phyloP scores from a whole-genome alignment of 306 rosid species.

The Sicyos edulis region DNA sequence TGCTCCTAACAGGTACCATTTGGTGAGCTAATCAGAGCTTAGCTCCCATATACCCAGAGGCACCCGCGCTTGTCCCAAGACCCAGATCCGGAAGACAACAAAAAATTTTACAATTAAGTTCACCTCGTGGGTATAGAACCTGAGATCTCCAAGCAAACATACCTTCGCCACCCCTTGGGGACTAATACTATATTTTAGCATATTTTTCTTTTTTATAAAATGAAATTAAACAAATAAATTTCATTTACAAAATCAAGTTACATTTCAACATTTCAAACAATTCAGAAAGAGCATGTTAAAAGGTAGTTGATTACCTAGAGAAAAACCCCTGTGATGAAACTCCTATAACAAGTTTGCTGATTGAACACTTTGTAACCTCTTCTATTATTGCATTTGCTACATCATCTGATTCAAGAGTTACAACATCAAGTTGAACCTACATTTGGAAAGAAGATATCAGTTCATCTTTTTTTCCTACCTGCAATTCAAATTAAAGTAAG shows the following conservation, averaged over 20 bases:
- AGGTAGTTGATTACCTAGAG: conserved; percentile 42
- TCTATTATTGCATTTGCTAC: conserved; percentile 59
- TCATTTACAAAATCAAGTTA: not conserved
- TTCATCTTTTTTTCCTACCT: conserved; percentile 20
- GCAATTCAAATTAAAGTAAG: conserved; percentile 24
- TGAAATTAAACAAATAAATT: not conserved
- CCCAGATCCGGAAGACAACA: no score
- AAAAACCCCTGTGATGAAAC: conserved; percentile 69
- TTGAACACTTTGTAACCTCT: conserved; percentile 51
- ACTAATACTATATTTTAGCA: not conserved
- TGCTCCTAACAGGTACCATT: no score
- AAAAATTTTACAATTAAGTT: no score
- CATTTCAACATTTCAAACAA: not conserved
- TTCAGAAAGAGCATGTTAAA: not conserved
- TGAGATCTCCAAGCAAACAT: no score
- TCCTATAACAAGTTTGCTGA: conserved; percentile 67
- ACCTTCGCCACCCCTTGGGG: no score
- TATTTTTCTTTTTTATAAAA: not conserved
- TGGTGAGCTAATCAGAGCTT: no score
- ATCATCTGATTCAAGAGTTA: conserved; percentile 73
- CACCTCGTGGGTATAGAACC: no score
- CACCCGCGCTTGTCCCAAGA: no score
- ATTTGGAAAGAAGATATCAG: conserved; percentile 6
- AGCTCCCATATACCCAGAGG: no score
- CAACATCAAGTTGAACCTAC: conserved; percentile 72